Evolutionary conservation across 2,329 filamentous ascomycete genomes (phyloP), one percentile per base, ranked within the genome.

Genomic region (Pestalotiopsis sp.): DNA sequence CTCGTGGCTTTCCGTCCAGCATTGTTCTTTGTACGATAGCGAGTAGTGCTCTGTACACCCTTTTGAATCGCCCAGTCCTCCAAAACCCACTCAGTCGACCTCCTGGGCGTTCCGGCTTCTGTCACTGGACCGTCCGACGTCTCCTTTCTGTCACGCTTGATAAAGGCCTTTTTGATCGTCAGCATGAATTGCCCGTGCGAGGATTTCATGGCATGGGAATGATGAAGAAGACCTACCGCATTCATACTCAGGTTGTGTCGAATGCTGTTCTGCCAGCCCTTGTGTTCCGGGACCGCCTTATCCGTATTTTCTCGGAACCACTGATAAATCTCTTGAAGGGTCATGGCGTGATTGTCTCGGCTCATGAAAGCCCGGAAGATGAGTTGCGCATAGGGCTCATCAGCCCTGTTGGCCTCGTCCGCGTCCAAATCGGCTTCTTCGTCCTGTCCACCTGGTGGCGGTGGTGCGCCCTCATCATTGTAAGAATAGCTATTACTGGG

Each of bases 221-320:
- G 17, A 11, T n/a, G 17, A 14, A 14, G 36, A 4, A n/a, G 31
- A 85, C 90, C 81, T 88, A 98, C 95, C 70, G 87, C 87, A 75
- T 98, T 98, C 95, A 98, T 98, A 62, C 94, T 97, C 7, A 98
- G 84, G 74, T 98, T 98, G 79, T 98, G 95, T 2, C 95, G 89
- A 72, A 98, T 97, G 78, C 93, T 97, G 80, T 98, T 98, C 81
- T 95, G 92, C 95, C 95, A 98, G 11, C 95, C 95, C 74, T 90
- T 92, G 13, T 80, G 82, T 7, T 84, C 85, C 60, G 86, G 86
- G 66, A 85, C 89, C 4, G 88, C 89, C 79, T 96, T 97, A 73
- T 88, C 87, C 2, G 94, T 97, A 76, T 97, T 91, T 36, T 91
- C 86, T 57, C 88, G 85, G 75, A 98, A 97, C 94, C 95, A 98